Evolutionary conservation across 2,329 filamentous ascomycete species (phyloP).

Genomic region (Fonsecaea pedrosoi): DNA sequence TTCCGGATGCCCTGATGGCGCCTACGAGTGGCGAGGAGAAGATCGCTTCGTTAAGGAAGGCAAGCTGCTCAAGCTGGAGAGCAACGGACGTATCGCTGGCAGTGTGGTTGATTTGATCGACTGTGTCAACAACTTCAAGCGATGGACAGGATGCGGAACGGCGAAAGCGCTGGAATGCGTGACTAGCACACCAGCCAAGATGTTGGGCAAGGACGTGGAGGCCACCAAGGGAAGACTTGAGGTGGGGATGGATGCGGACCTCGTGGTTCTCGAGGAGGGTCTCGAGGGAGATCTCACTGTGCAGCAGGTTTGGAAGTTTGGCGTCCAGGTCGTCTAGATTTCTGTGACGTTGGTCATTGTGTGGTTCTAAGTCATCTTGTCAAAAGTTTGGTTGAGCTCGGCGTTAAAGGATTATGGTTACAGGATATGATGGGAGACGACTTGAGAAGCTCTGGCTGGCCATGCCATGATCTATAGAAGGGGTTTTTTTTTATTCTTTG

Average conservation of each 20-base stretch:
- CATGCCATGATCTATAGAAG: conserved; percentile 2
- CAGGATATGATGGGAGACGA: not conserved
- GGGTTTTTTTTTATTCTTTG: conserved; percentile 11
- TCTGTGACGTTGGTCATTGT: not conserved
- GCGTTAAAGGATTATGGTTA: not conserved
- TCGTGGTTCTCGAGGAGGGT: conserved; percentile 68
- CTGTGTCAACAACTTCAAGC: conserved; percentile 81
- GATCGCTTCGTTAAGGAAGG: conserved; percentile 68
- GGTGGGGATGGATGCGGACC: conserved; percentile 69
- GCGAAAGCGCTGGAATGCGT: conserved; percentile 74
- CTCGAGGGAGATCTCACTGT: conserved; percentile 63
- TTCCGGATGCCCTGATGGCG: conserved; percentile 80
- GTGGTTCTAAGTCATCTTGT: not conserved
- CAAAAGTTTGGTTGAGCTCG: conserved; percentile 13
- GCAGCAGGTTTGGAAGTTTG: conserved; percentile 84
- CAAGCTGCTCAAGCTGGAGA: conserved; percentile 74
- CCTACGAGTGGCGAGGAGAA: conserved; percentile 84
- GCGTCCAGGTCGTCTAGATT: conserved; percentile 44
- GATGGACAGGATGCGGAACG: conserved; percentile 72
- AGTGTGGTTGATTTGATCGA: conserved; percentile 72
- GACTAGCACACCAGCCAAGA: conserved; percentile 76
- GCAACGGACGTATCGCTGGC: conserved; percentile 78
- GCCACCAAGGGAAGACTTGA: conserved; percentile 70
- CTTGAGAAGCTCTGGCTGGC: not conserved
- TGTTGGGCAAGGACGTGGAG: conserved; percentile 68